phyloP scores from a whole-genome alignment of 208 protist genomes.

The Jaenimonas drosophilae region DNA sequence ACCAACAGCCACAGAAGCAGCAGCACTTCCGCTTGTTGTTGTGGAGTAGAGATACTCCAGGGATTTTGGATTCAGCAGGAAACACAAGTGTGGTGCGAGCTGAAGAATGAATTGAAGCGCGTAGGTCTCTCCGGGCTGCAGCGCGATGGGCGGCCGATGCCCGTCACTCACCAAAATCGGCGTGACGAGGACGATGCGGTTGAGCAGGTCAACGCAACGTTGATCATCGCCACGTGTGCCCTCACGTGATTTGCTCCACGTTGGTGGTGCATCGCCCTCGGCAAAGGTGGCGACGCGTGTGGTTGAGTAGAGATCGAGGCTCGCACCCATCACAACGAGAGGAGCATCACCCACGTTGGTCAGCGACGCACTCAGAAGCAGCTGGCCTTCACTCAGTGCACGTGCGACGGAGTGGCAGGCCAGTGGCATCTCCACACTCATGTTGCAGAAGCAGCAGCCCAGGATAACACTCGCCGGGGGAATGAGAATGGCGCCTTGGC shows the following conservation, averaged over 20 bases:
- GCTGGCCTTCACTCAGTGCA: conserved; percentile 32
- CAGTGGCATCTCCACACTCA: conserved; percentile 27
- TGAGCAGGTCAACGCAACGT: conserved; percentile 38
- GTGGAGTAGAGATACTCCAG: too few species aligned
- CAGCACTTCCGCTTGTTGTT: conserved; percentile 3
- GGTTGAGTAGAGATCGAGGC: conserved; percentile 61
- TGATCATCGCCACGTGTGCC: conserved; percentile 33
- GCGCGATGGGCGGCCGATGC: conserved; percentile 27
- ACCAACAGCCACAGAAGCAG: conserved; percentile 1
- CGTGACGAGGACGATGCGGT: conserved; percentile 41
- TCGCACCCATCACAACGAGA: conserved; percentile 32
- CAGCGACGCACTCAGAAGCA: conserved; percentile 50
- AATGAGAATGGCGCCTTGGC: neutral
- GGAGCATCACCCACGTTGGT: conserved; percentile 32
- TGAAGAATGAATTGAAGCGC: conserved; percentile 73
- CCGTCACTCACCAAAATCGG: conserved; percentile 43
- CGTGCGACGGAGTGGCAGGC: conserved; percentile 35
- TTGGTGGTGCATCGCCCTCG: conserved; percentile 37
- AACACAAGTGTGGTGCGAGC: conserved; percentile 60
- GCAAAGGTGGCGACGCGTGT: conserved; percentile 12
- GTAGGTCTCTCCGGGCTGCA: conserved; percentile 60
- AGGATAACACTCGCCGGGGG: conserved; percentile 8
- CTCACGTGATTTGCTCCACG: too few species aligned
- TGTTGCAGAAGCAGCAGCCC: conserved; percentile 42
- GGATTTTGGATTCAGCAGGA: conserved; percentile 46